Evolutionary conservation across 345 rosid species (phyloP), one percentile per base, ranked within the genome.

Genomic region (Ricinus communis): DNA sequence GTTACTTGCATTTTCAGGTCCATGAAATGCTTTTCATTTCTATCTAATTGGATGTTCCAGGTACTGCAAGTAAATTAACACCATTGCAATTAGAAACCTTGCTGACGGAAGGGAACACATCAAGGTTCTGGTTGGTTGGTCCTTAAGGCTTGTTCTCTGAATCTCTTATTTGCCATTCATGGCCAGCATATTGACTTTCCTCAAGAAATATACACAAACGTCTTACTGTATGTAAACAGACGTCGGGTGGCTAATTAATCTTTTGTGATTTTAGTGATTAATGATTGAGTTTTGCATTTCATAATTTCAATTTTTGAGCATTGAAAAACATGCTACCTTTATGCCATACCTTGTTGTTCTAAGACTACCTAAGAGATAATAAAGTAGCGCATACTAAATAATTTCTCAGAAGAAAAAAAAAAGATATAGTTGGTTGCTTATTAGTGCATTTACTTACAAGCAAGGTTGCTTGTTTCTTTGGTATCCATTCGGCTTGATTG

Each of bases 41-140:
- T 22, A 30, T 51, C 21, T 53, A 4, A 50, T 66, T 65, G 66
- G 64, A 18, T 55, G 58, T 77, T 78, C 59, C 80, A 91, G 98
- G 97, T 72, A 66, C 77, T 40, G 74, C 89, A 13, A 81, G 54
- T 80, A 93, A 84, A 85, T 71, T 90, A 61, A 93, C 98, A 46
- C 98, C 97, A 4, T 77, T 90, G 70, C 98, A 93, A 79, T 80
- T 91, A 82, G 97, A 93, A 81, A 83, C 90, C 53, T 76, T 86
- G 82, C 76, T 93, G 31, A 87, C 87, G 1, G 94, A 91, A 64
- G 97, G 96, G 77, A 81, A 72, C 79, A 84, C 89, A 58, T 87
- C 97, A 58, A 89, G 84, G 54, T 90, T 81, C 69, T 93, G 98
- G 97, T 84, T 93, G 98, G 97, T 93, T 81, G 47, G 94, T 91